These are phyloP conservation scores for Inga leiocalycina DNA, from an alignment of 306 rosid species.

Conservation along the genomic window DNA sequence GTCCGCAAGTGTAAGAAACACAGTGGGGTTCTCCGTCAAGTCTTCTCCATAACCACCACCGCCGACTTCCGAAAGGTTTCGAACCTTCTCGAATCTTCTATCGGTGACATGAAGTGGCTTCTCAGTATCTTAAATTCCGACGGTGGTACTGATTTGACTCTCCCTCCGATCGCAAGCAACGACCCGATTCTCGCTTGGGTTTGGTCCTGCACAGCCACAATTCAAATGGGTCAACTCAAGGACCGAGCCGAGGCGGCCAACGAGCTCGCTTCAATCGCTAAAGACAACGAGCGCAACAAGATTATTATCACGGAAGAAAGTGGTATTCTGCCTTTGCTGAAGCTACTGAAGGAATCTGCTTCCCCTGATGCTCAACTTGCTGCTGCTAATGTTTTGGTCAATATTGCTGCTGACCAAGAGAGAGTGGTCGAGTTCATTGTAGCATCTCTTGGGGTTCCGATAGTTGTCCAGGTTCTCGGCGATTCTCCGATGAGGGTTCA, in stretches of 20 bases:
- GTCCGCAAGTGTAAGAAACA: conserved; percentile 66
- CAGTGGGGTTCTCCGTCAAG: conserved; percentile 71
- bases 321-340: conserved; percentile 69
- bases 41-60: conserved; percentile 66
- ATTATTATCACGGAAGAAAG: conserved; percentile 78
- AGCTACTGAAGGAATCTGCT: conserved; percentile 64
- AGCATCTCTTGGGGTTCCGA: conserved; percentile 50
- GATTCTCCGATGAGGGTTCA: conserved; percentile 70
- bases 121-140: conserved; percentile 64
- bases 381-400: conserved; percentile 64
- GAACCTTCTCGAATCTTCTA: conserved; percentile 65
- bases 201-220: conserved; percentile 64
- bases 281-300: conserved; percentile 63
- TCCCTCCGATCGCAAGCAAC: conserved; percentile 79
- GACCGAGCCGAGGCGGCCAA: conserved; percentile 73
- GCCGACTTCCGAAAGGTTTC: conserved; percentile 70
- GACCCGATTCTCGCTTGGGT: conserved; percentile 89
- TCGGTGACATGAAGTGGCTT: conserved; percentile 80
- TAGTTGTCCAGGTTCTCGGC: conserved; percentile 63
- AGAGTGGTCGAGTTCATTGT: conserved; percentile 51
- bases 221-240: conserved; percentile 74
- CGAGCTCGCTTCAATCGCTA: conserved; percentile 52
- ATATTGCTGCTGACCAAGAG: conserved; percentile 48
- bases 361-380: conserved; percentile 73
- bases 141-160: conserved; percentile 56